Evolutionary conservation across 148 eudicot species (phyloP).

Genomic region (Vaccinium vitisidaea): DNA sequence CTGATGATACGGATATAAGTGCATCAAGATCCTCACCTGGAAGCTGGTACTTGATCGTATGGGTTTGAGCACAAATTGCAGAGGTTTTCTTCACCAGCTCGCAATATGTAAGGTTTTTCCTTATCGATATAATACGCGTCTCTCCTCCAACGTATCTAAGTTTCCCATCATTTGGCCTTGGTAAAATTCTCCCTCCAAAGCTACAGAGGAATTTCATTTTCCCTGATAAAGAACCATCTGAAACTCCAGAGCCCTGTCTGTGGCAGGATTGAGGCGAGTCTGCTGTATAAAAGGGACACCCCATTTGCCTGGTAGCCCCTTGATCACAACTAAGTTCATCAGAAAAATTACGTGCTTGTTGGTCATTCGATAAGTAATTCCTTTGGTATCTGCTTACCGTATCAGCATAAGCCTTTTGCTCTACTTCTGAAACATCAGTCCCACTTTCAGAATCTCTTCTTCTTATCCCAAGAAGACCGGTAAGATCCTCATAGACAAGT

Average conservation of each 20-base stretch:
- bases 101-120: constrained; percentile 51
- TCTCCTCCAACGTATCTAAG: constrained; percentile 96
- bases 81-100: constrained; percentile 72
- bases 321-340: constrained; percentile 32
- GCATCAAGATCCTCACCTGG: constrained; percentile 97
- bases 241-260: constrained; percentile 32
- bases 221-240: constrained; percentile 42
- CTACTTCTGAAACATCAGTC: constrained; percentile 35
- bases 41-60: constrained; percentile 81
- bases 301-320: constrained; percentile 29
- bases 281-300: constrained; percentile 31
- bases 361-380: constrained; percentile 28
- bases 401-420: constrained; percentile 34
- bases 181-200: constrained; percentile 89
- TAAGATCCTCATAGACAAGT: constrained; percentile 51
- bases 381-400: constrained; percentile 24
- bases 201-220: constrained; percentile 90
- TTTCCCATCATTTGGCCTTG: constrained; percentile 85
- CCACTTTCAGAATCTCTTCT: constrained; percentile 50
- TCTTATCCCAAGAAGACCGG: constrained; percentile 46
- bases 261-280: constrained; percentile 40
- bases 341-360: constrained; percentile 33
- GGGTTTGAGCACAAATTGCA: constrained; percentile 61
- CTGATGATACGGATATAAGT: constrained; percentile 82
- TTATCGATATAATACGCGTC: constrained; percentile 74